Evolutionary conservation across 2,329 filamentous ascomycete species (phyloP).

Genomic region (Arthrobotrys pseudoclavata): DNA sequence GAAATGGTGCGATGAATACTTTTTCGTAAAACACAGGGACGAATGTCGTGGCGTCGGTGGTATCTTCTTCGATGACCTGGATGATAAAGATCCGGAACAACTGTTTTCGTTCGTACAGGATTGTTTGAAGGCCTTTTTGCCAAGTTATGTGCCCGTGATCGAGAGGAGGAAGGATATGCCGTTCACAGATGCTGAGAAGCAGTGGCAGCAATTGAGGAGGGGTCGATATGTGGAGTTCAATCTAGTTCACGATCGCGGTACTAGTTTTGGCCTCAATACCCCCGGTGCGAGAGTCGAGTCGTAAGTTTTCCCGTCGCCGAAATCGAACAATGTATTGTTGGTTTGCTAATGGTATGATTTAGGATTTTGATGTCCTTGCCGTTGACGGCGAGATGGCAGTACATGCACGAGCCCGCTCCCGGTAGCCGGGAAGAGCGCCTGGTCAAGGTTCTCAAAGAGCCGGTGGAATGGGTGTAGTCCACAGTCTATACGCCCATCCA

Average conservation of each 20-base stretch:
- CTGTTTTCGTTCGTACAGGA: constrained; percentile 91
- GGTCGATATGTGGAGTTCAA: constrained; percentile 99
- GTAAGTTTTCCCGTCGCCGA: constrained; percentile 47
- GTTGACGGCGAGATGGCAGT: constrained; percentile 91
- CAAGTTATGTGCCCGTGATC: constrained; percentile 90
- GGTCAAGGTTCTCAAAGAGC: constrained; percentile 77
- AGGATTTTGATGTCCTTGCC: constrained; percentile 98
- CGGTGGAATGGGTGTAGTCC: constrained; percentile 75
- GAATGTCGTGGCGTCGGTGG: constrained; percentile 91
- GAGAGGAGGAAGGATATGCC: constrained; percentile 91
- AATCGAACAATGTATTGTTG: background rate
- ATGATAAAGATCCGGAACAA: constrained; percentile 87
- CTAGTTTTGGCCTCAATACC: constrained; percentile 92
- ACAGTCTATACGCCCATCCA: constrained; percentile 15
- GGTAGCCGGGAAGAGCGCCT: constrained; percentile 83
- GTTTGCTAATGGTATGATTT: constrained; percentile 6
- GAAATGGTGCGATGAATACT: constrained; percentile 98
- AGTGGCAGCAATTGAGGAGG: constrained; percentile 94
- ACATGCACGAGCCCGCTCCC: constrained; percentile 88
- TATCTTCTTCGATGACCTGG: constrained; percentile 98
- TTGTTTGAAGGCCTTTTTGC: constrained; percentile 86
- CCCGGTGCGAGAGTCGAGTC: constrained; percentile 87
- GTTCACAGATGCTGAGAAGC: constrained; percentile 86
- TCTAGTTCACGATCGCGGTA: constrained; percentile 94
- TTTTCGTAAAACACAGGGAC: constrained; percentile 89